These are phyloP conservation scores for Dipodascopsis uninucleata DNA, from an alignment of 805 yeast genomes.

Conservation along the genomic window DNA sequence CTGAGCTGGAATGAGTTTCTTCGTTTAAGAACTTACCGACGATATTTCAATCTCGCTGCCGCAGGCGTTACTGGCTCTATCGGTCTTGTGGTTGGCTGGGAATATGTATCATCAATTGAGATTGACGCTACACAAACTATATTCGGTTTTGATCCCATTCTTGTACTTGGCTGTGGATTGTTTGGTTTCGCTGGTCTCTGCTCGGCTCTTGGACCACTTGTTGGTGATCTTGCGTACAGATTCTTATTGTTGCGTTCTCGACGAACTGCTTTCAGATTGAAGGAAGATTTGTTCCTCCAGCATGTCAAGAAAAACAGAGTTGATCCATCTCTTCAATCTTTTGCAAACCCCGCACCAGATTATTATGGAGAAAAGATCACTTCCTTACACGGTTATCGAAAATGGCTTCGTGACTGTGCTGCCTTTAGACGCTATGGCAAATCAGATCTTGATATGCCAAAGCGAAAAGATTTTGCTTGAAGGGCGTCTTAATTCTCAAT, in stretches of 20 bases:
- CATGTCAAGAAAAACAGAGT: conserved; percentile 78
- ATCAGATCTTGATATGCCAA: no score
- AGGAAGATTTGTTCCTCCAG: conserved; percentile 70
- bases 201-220: conserved; percentile 73
- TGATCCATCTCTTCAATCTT: conserved; percentile 85
- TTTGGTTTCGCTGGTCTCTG: conserved; percentile 72
- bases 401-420: conserved; percentile 94
- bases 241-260: conserved; percentile 36
- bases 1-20: conserved; percentile 88
- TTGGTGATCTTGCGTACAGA: conserved; percentile 71
- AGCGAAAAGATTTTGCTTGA: neutral
- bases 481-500: neutral
- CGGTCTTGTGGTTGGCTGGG: conserved; percentile 69
- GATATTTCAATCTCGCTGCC: conserved; percentile 62
- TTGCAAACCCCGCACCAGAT: conserved; percentile 93
- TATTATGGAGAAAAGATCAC: conserved; percentile 96
- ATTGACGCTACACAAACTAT: conserved; percentile 83
- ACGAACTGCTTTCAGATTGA: conserved; percentile 34
- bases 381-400: conserved; percentile 78
- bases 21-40: conserved; percentile 67
- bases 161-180: conserved; percentile 72
- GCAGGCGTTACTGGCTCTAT: conserved; percentile 64
- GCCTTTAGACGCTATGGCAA: no score
- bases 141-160: conserved; percentile 85
- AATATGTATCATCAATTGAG: conserved; percentile 71